These are phyloP conservation scores for Skeletonema grethae DNA, from an alignment of 108 stramenopile genomes.

Conservation along the genomic window DNA sequence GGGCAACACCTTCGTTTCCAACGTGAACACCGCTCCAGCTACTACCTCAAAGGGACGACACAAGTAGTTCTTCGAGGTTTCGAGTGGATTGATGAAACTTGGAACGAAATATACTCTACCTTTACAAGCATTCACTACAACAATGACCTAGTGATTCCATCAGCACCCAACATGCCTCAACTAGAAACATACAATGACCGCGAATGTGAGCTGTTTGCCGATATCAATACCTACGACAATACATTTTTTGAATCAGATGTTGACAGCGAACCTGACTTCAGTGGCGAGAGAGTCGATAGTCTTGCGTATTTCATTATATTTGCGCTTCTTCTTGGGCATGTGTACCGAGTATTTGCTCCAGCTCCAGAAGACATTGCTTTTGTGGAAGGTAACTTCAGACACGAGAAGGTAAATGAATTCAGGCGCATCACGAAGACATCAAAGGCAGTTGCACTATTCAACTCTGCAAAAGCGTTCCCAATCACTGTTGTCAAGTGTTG, in stretches of 20 bases:
- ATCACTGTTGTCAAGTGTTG: not conserved
- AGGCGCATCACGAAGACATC: not conserved
- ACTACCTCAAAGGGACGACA: no score
- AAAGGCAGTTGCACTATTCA: not conserved
- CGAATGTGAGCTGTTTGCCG: no score
- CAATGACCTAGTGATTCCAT: no score
- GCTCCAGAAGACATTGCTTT: not conserved
- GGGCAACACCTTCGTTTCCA: no score
- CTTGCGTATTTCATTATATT: not conserved
- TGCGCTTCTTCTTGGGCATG: not conserved
- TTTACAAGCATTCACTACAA: no score
- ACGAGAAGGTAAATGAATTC: not conserved
- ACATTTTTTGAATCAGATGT: not conserved
- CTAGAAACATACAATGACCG: no score
- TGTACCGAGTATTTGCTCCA: not conserved
- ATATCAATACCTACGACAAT: no score
- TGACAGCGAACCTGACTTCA: not conserved
- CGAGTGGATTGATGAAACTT: no score
- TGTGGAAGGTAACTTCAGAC: not conserved
- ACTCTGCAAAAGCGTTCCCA: not conserved
- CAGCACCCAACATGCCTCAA: no score
- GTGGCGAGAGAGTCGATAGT: constrained; percentile 3
- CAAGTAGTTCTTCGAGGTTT: no score
- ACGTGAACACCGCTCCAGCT: no score
- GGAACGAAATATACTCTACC: no score